Evolutionary conservation across 1,139 yeast species (phyloP).

Genomic region (Suhomyces choctaworum): DNA sequence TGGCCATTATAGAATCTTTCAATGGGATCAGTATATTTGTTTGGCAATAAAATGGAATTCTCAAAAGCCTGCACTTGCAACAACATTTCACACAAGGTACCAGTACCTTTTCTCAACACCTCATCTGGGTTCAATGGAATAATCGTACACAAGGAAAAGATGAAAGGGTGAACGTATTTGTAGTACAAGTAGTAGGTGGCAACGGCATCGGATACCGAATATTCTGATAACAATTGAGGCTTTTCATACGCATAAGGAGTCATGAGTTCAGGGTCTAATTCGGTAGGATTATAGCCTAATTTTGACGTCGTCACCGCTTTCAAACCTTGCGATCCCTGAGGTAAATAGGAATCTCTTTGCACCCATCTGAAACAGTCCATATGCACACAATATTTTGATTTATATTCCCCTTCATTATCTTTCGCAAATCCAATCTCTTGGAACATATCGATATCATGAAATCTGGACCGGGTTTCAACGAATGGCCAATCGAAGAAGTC

Average conservation of each 20-base stretch:
- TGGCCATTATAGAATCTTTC: slow-evolving; percentile 96
- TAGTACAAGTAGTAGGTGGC: slow-evolving; percentile 95
- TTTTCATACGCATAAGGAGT: slow-evolving; percentile 94
- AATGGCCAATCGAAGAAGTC: slow-evolving; percentile 99
- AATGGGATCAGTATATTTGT: slow-evolving; percentile 88
- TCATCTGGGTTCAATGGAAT: slow-evolving; percentile 97
- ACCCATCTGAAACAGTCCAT: slow-evolving; percentile 99
- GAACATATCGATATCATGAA: slow-evolving; percentile 85
- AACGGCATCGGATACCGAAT: slow-evolving; percentile 98
- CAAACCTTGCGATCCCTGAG: slow-evolving; percentile 98
- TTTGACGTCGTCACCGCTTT: slow-evolving; percentile 97
- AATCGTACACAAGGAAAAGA: slow-evolving; percentile 92
- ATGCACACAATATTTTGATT: slow-evolving; percentile 89
- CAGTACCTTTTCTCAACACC: slow-evolving; percentile 94
- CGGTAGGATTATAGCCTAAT: slow-evolving; percentile 94
- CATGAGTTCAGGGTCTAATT: slow-evolving; percentile 96
- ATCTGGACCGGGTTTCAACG: slow-evolving; percentile 81
- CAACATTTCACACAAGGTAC: slow-evolving; percentile 97
- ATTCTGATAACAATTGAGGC: slow-evolving; percentile 91
- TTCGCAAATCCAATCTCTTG: slow-evolving; percentile 92
- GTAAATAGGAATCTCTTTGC: slow-evolving; percentile 95
- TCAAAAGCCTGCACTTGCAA: slow-evolving; percentile 95
- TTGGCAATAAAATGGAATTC: slow-evolving; percentile 76
- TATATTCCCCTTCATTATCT: slow-evolving; percentile 89
- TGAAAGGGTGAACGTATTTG: slow-evolving; percentile 96